phyloP scores from a whole-genome alignment of 2,329 filamentous ascomycete species.

The Ascocoryne sarcoides region DNA sequence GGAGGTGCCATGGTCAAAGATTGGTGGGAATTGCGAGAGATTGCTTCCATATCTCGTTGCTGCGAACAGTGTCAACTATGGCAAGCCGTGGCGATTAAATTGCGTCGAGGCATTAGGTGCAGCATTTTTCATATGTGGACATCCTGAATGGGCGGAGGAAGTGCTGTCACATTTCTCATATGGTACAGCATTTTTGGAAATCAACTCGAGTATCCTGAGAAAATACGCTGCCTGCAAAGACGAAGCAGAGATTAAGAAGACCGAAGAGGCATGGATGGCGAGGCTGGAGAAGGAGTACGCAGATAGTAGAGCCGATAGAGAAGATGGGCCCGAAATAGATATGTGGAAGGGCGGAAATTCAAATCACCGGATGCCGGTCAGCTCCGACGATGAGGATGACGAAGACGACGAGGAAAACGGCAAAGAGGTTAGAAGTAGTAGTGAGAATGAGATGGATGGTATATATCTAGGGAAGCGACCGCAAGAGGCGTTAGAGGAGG shows the following conservation, averaged over 20 bases:
- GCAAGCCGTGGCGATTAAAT: constrained; percentile 88
- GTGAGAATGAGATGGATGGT: constrained; percentile 42
- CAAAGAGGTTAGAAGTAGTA: constrained; percentile 37
- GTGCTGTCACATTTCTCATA: constrained; percentile 82
- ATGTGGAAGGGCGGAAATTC: constrained; percentile 88
- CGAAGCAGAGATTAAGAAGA: constrained; percentile 73
- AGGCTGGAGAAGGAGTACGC: constrained; percentile 85
- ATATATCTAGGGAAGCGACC: constrained; percentile 53
- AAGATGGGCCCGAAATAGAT: constrained; percentile 55
- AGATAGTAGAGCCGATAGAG: constrained; percentile 61
- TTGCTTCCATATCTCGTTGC: constrained; percentile 91
- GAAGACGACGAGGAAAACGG: constrained; percentile 39
- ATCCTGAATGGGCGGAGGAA: constrained; percentile 80
- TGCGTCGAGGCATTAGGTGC: constrained; percentile 93
- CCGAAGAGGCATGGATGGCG: constrained; percentile 80
- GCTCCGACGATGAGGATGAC: constrained; percentile 44
- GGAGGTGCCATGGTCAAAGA: constrained; percentile 83
- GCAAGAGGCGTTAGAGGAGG: constrained; percentile 29
- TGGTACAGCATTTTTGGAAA: constrained; percentile 78
- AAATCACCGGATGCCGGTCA: constrained; percentile 52
- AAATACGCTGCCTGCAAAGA: constrained; percentile 77
- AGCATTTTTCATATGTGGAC: constrained; percentile 87
- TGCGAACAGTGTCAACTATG: constrained; percentile 96
- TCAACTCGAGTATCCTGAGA: constrained; percentile 75
- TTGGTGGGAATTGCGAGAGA: constrained; percentile 88